These are phyloP conservation scores for Graphilbum fragrans DNA, from an alignment of 2,329 filamentous ascomycete species.

Conservation along the genomic window DNA sequence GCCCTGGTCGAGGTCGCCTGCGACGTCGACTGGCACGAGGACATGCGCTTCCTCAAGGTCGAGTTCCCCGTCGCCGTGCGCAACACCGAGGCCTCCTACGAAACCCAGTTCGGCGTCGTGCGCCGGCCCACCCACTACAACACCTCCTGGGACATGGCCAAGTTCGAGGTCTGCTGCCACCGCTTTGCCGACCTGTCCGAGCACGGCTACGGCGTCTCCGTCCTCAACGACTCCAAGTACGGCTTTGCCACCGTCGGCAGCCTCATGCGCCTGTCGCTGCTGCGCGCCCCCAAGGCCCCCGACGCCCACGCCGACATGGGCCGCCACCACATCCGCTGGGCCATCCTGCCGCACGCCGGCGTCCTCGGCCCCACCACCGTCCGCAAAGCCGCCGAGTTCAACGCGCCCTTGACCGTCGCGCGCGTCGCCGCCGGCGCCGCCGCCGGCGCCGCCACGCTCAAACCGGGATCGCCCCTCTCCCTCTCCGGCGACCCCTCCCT, in stretches of 20 bases:
- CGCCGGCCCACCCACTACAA: constrained; percentile 94
- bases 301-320: constrained; percentile 62
- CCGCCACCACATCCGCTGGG: constrained; percentile 51
- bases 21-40: constrained; percentile 94
- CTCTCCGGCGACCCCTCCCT: constrained; percentile 57
- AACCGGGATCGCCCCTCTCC: constrained; percentile 35
- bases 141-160: constrained; percentile 76
- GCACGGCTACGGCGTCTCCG: constrained; percentile 54
- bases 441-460: not conserved
- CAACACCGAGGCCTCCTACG: constrained; percentile 88
- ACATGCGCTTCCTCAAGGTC: constrained; percentile 96
- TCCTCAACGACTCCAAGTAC: constrained; percentile 60
- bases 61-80: constrained; percentile 90
- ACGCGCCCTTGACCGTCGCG: constrained; percentile 40
- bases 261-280: constrained; percentile 53
- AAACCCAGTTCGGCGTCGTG: constrained; percentile 86
- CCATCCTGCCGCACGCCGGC: constrained; percentile 52
- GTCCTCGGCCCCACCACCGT: constrained; percentile 43
- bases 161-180: constrained; percentile 67
- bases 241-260: constrained; percentile 56
- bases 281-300: constrained; percentile 55
- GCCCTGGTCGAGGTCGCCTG: constrained; percentile 67
- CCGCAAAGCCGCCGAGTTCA: constrained; percentile 54
- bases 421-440: not conserved
- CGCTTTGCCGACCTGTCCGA: constrained; percentile 63